Conservation (phyloP, 176 grass and related monocot genomes). For the Triticum turgidum region DNA sequence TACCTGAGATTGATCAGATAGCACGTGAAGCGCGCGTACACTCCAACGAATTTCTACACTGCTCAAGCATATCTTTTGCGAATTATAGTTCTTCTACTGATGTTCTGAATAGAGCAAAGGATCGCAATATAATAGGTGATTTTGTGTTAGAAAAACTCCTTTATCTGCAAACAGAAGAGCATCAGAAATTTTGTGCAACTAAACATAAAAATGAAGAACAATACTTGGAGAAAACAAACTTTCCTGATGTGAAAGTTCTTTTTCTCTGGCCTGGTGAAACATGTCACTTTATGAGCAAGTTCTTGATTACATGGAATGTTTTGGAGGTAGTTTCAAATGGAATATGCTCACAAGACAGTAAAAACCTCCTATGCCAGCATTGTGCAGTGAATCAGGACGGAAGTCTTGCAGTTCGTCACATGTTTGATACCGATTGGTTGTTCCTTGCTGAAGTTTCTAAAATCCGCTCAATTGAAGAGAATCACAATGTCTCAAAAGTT, state of each 20-base stretch:
- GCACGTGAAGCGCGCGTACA: slow-evolving; percentile 39
- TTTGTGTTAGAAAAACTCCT: slow-evolving; percentile 55
- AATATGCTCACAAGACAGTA: slow-evolving; percentile 37
- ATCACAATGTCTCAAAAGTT: neutral
- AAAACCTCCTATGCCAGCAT: slow-evolving; percentile 47
- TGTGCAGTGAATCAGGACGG: slow-evolving; percentile 41
- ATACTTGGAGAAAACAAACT: slow-evolving; percentile 18
- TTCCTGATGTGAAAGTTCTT: slow-evolving; percentile 30
- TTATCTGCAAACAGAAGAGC: slow-evolving; percentile 59
- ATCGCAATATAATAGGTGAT: slow-evolving; percentile 61
- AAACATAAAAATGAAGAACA: slow-evolving; percentile 32
- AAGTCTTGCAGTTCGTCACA: slow-evolving; percentile 54
- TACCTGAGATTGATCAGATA: slow-evolving; percentile 60
- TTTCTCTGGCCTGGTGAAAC: slow-evolving; percentile 58
- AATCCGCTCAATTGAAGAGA: slow-evolving; percentile 29
- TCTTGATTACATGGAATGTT: slow-evolving; percentile 71
- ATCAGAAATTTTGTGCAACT: slow-evolving; percentile 51
- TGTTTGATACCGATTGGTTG: slow-evolving; percentile 86
- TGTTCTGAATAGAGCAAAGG: slow-evolving; percentile 80
- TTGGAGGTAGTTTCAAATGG: slow-evolving; percentile 22
- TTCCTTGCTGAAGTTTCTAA: slow-evolving; percentile 69
- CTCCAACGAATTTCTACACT: slow-evolving; percentile 38
- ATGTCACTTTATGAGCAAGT: slow-evolving; percentile 76
- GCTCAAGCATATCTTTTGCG: slow-evolving; percentile 42
- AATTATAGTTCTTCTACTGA: slow-evolving; percentile 61